Percentiles rank a stretch among this genome's conserved stretches.
These are phyloP conservation scores for Oryza glaberrima DNA, from an alignment of 176 grass and related monocot species.

Conservation along the genomic window DNA sequence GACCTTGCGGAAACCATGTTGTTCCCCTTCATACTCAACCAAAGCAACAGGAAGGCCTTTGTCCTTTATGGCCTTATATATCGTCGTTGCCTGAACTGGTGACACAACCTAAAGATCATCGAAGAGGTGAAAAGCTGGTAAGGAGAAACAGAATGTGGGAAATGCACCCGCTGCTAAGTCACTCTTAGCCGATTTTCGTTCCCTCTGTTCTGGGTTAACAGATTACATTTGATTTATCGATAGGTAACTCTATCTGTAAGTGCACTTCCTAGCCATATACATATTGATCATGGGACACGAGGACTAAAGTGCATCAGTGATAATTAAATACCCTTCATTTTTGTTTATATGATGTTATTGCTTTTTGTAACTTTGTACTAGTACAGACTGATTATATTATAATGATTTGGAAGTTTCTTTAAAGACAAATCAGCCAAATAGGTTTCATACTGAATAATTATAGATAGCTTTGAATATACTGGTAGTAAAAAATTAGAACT, in stretches of 20 bases:
- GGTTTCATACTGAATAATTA: too few relatives aligned
- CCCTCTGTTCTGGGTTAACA: neutral
- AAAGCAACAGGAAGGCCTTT: constrained; percentile 87
- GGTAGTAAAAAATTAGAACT: neutral
- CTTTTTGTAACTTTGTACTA: too few relatives aligned
- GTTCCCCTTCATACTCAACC: constrained; percentile 94
- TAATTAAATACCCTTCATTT: neutral
- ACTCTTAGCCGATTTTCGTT: neutral
- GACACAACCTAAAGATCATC: constrained; percentile 66
- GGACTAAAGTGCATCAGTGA: too few relatives aligned
- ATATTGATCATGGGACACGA: too few relatives aligned
- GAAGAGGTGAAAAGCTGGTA: constrained; percentile 9
- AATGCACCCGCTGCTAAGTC: neutral
- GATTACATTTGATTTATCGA: constrained; percentile 3
- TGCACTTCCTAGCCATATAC: too few relatives aligned
- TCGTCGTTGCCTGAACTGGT: constrained; percentile 75
- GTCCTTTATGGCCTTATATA: constrained; percentile 83
- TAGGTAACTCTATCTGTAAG: neutral
- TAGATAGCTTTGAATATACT: neutral
- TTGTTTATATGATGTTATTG: neutral
- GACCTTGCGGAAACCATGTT: constrained; percentile 95
- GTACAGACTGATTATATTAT: too few relatives aligned
- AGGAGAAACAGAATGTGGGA: neutral
- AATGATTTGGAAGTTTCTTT: too few relatives aligned
- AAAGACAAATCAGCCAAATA: too few relatives aligned